These are phyloP conservation scores for Mytilinidion resinicola DNA, from an alignment of 495 filamentous ascomycete genomes.

Conservation along the genomic window DNA sequence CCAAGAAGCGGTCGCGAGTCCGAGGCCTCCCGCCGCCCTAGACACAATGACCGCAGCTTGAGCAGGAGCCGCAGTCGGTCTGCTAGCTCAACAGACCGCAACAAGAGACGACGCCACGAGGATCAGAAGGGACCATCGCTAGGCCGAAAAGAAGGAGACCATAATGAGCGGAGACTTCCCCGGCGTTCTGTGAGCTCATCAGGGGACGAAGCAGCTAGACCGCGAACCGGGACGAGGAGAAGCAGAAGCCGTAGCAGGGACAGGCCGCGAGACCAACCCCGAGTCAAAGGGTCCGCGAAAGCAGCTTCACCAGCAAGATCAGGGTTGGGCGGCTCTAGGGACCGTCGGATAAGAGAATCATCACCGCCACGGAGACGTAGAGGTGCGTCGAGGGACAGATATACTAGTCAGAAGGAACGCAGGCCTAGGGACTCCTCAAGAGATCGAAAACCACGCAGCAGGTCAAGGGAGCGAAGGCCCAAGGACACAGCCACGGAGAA, in stretches of 20 bases:
- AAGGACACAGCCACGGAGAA: conserved; percentile 6
- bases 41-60: background rate
- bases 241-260: conserved; percentile 6
- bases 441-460: background rate
- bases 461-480: background rate
- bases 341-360: background rate
- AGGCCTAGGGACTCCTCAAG: background rate
- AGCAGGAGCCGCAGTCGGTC: background rate
- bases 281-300: background rate
- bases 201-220: background rate
- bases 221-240: conserved; percentile 3
- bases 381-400: background rate
- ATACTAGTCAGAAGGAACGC: background rate
- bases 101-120: background rate
- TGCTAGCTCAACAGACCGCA: background rate
- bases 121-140: background rate
- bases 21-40: background rate
- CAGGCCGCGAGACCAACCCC: conserved; percentile 4
- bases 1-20: background rate
- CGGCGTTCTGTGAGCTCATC: background rate
- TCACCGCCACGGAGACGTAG: background rate
- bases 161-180: too few species aligned
- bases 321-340: background rate
- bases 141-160: too few species aligned
- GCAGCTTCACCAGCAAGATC: background rate